These are phyloP conservation scores for Leishmania lainsoni DNA, from an alignment of 208 protist genomes.

Conservation along the genomic window DNA sequence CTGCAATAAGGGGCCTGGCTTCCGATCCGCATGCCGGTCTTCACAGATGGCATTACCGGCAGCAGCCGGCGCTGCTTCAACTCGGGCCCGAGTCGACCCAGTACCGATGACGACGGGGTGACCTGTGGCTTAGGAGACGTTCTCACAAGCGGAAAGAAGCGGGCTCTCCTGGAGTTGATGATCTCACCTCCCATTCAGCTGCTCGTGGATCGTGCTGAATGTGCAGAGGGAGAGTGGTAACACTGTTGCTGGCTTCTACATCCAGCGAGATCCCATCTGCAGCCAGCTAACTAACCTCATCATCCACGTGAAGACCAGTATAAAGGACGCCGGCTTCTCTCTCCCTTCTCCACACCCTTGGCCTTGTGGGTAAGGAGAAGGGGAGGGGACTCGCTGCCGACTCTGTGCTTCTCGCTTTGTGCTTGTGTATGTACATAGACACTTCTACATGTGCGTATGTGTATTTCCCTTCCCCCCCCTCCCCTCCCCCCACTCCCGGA, in stretches of 20 bases:
- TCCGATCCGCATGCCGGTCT: conserved; percentile 60
- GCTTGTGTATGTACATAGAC: not conserved
- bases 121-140: conserved; percentile 33
- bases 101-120: conserved; percentile 19
- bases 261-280: conserved; percentile 18
- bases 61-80: conserved; percentile 41
- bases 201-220: conserved; percentile 52
- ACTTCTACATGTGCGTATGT: not conserved
- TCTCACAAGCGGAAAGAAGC: conserved; percentile 40
- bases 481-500: not conserved
- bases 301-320: conserved; percentile 38
- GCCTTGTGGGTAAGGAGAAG: not conserved
- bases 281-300: conserved; percentile 42
- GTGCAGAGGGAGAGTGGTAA: conserved; percentile 27
- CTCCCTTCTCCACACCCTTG: not conserved
- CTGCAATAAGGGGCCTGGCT: conserved; percentile 16
- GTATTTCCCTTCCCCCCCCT: not conserved
- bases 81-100: conserved; percentile 13
- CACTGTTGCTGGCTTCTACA: conserved; percentile 14
- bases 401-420: not conserved
- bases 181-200: conserved; percentile 46
- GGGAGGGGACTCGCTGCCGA: not conserved
- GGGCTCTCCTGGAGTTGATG: conserved; percentile 24
- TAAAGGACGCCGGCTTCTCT: conserved; percentile 39
- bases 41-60: conserved; percentile 39